Base-by-base conservation (phyloP, 1,284 basidiomycete species). In the Apiotrichum gamsii region DNA sequence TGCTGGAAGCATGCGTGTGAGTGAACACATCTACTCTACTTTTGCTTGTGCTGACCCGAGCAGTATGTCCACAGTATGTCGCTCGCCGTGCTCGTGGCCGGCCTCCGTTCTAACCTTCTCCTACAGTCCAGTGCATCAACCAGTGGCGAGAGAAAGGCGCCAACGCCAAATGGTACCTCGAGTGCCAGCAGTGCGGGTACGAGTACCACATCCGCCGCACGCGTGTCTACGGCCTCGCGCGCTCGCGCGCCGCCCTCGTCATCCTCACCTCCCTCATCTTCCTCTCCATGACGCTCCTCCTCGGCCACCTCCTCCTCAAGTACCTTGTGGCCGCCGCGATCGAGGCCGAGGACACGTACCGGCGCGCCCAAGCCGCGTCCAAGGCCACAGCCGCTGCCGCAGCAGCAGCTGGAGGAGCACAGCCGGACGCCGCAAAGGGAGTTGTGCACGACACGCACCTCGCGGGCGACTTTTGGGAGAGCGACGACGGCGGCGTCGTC, bases 131-230 rank as follows among this genome's bases (percentile, higher is more conserved):
- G 32, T 72, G 70, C 41, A 61, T 72, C 38, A 69, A 69, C 39
- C 60, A 65, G 25, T 72, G 70, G 70, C 55, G 70, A 41, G 69
- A 67, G 0, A 61, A 62, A 0, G 70, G 70, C 1, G 50, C 62
- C 20, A 70, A 71, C 32, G 58, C 61, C 9, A 69, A 66, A 60
- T 61, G 63, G 1, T 69, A 64, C 48, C 51, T 67, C 51, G 68
- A 72, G 59, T 72, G 70, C 44, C 69, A 64, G 1, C 70, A 70
- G 51, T 72, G 70, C 51, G 58, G 63, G 31, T 66, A 70, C 51
- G 59, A 62, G 29, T 72, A 72, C 50, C 58, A 51, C 8, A 51
- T 72, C 16, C 62, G 61, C 6, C 57, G 70, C 19, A 71, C 69
- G 2, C 55, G 62, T 4, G 59, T 65, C 18, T 64, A 64, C 15